Evolutionary conservation across 1,139 yeast species (phyloP).

Genomic region (Meyerozyma athensensis): DNA sequence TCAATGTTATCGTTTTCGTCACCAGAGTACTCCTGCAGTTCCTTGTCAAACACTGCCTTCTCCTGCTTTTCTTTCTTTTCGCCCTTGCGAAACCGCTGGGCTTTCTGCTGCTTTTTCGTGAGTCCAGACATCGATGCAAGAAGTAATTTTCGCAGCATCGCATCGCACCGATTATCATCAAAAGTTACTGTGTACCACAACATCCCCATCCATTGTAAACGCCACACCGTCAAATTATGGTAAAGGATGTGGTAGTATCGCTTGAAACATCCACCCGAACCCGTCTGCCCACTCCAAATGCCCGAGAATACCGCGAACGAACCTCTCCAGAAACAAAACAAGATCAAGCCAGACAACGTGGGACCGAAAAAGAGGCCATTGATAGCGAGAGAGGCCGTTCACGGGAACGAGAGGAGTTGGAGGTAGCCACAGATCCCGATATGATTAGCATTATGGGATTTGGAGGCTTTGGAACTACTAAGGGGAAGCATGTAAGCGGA

Average conservation of each 20-base stretch:
- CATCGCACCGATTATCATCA: no score
- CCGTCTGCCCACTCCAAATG: background rate
- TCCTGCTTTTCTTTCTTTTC: conserved; percentile 6
- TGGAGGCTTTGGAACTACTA: conserved; percentile 54
- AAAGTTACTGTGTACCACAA: no score
- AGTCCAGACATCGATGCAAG: background rate
- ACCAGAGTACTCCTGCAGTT: background rate
- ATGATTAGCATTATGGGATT: conserved; percentile 60
- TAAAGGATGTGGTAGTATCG: background rate
- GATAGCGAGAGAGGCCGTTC: background rate
- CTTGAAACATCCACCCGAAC: background rate
- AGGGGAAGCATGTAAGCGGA: conserved; percentile 54
- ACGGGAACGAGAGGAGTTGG: conserved; percentile 4
- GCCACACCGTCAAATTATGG: background rate
- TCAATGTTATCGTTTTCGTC: background rate
- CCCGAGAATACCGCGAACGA: conserved; percentile 2
- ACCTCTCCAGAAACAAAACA: conserved; percentile 5
- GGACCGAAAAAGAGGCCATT: background rate
- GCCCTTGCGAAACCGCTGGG: conserved; percentile 6
- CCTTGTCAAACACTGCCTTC: conserved; percentile 1
- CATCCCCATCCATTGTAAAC: no score
- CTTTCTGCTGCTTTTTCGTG: conserved; percentile 5
- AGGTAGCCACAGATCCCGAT: conserved; percentile 18
- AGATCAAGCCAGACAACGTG: conserved; percentile 8
- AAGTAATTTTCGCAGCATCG: conserved; percentile 4